These are phyloP conservation scores for Tuber umbilicatum DNA, from an alignment of 495 filamentous ascomycete genomes.

Conservation along the genomic window DNA sequence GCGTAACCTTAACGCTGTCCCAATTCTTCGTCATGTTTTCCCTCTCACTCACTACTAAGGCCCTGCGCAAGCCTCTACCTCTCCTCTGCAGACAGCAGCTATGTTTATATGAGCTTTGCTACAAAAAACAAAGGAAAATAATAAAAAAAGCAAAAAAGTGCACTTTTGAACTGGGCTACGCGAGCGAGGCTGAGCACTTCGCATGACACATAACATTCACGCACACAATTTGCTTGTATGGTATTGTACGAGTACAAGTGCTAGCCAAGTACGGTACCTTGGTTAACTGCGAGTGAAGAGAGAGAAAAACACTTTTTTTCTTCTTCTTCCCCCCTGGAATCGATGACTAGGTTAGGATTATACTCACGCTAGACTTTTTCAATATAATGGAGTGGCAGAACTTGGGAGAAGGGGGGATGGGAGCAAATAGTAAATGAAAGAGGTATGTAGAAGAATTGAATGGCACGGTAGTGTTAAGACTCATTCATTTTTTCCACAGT, in stretches of 20 bases:
- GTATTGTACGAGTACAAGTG: not conserved
- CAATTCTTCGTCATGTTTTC: constrained; percentile 3
- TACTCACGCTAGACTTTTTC: not conserved
- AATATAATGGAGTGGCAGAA: not conserved
- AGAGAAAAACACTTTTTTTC: not conserved
- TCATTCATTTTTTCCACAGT: not conserved
- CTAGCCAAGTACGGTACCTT: not conserved
- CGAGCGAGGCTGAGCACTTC: not conserved
- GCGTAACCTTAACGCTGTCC: not conserved
- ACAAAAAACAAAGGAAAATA: not conserved
- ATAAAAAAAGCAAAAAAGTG: not conserved
- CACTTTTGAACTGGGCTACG: not conserved
- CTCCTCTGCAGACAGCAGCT: not conserved
- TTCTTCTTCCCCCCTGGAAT: not conserved
- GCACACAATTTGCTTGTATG: too few relatives aligned
- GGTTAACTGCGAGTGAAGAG: not conserved
- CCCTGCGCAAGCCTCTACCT: not conserved
- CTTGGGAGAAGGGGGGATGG: not conserved
- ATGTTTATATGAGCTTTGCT: not conserved
- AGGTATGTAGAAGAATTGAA: not conserved
- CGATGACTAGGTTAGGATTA: not conserved
- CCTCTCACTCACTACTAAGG: not conserved
- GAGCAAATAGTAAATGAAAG: not conserved
- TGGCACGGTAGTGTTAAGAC: not conserved
- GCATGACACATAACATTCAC: not conserved